Evolutionary conservation across 2,329 filamentous ascomycete species (phyloP), one percentile per base, ranked within the genome.

Genomic region (Microsporum audouinii): DNA sequence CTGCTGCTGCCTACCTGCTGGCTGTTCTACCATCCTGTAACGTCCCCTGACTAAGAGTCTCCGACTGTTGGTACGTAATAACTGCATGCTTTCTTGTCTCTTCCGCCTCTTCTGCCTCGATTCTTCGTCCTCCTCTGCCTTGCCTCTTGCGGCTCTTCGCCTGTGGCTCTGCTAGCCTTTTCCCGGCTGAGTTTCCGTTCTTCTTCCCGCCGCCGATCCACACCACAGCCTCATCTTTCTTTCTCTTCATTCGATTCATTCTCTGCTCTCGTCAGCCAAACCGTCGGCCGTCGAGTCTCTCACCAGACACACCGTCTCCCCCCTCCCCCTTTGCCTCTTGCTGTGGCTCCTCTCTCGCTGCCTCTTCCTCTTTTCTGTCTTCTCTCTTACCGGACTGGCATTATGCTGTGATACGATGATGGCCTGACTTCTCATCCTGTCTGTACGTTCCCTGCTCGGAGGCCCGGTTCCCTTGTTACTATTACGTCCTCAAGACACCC

Each of bases 181-280:
- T 59, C 12, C 55, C 31, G 57, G 57, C n/a, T 59, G 57, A 45
- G 38, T 59, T 43, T 41, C 57, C 31, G 57, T 59, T 12, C n/a
- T 47, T 47, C 57, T 59, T 59, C 57, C 57, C 57, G 57, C 57
- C 39, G 57, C 41, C 57, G 57, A 59, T 59, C 57, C 57, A 58
- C 51, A 56, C 51, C 56, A 59, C 57, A 59, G 57, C 57, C 57
- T 59, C 57, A 59, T 59, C 41, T 59, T 59, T 58, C 38, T 41
- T 43, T 10, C 1, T 23, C 34, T 17, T 29, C 34, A 2, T n/a
- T 41, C 41, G 41, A 7, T 39, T 41, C 38, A 12, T 41, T 14
- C 14, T 39, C 38, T 39, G 2, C 39, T n/a, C 17, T 17, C 39
- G 3, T 43, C 39, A n/a, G 4, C 39, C 6, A 6, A 10, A 14